Conservation (phyloP, 371 early-diverging fungal genomes). For the Mucor sp. region DNA sequence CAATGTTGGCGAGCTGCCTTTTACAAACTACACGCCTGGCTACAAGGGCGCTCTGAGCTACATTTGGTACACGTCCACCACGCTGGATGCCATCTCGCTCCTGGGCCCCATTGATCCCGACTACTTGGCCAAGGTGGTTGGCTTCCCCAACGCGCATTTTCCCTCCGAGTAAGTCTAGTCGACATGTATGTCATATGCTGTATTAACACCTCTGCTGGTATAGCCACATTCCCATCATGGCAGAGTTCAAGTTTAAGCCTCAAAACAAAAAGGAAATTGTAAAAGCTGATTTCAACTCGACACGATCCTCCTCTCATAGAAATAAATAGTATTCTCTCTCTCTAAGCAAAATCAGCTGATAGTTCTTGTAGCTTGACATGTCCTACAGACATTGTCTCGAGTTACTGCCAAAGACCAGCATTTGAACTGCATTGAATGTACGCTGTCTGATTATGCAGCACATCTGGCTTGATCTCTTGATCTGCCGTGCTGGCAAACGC, state of each 20-base stretch:
- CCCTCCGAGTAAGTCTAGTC: conserved; percentile 94
- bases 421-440: background rate
- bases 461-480: background rate
- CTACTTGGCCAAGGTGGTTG: conserved; percentile 79
- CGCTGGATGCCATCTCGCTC: conserved; percentile 80
- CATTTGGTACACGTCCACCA: conserved; percentile 89
- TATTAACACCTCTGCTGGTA: conserved; percentile 4
- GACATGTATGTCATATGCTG: too few relatives aligned
- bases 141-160: conserved; percentile 94
- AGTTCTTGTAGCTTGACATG: background rate
- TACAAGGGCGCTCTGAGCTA: conserved; percentile 97
- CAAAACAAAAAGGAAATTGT: conserved; percentile 9
- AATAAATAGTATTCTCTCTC: conserved; percentile 9
- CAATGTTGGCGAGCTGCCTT: conserved; percentile 74
- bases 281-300: conserved; percentile 24
- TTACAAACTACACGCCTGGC: conserved; percentile 95
- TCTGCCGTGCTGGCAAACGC: background rate
- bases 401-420: too few relatives aligned
- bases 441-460: background rate
- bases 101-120: conserved; percentile 86
- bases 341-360: background rate
- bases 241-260: conserved; percentile 51
- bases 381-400: conserved; percentile 27
- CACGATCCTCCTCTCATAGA: conserved; percentile 13
- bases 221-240: conserved; percentile 62